Evolutionary conservation across 78 protist species (phyloP).

Genomic region (Emiliania huxleyi): DNA sequence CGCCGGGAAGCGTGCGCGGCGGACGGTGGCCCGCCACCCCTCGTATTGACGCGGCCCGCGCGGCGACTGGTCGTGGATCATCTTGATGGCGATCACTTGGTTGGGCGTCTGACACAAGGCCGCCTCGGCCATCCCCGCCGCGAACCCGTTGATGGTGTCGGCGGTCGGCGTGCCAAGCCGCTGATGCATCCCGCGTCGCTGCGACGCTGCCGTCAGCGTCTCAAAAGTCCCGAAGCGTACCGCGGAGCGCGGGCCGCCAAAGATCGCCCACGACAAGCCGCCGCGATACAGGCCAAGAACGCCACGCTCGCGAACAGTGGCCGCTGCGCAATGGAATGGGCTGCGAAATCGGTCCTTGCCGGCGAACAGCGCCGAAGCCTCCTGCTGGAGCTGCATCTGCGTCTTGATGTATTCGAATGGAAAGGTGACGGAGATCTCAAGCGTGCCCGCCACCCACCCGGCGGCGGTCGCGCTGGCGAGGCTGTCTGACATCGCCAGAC

Average conservation of each 20-base stretch:
- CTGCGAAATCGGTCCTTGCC: background rate
- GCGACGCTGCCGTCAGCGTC: background rate
- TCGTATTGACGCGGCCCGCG: background rate
- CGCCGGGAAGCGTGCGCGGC: no score
- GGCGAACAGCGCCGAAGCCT: background rate
- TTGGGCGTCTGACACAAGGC: background rate
- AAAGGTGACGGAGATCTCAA: background rate
- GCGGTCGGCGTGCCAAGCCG: background rate
- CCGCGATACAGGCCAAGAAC: background rate
- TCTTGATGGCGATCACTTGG: background rate
- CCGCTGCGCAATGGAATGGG: background rate
- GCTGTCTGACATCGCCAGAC: no score
- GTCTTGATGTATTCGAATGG: background rate
- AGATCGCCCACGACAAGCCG: background rate
- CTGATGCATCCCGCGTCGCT: background rate
- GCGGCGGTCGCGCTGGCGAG: no score
- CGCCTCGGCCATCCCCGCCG: background rate
- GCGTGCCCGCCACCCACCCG: background rate
- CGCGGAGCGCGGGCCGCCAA: constrained; percentile 1
- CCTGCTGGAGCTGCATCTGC: background rate
- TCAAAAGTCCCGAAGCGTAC: background rate
- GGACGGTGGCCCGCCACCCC: no score
- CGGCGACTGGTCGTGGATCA: background rate
- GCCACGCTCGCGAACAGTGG: background rate
- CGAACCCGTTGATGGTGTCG: background rate